phyloP scores from a whole-genome alignment of 148 eudicot species.

The Arctostaphylos glauca region DNA sequence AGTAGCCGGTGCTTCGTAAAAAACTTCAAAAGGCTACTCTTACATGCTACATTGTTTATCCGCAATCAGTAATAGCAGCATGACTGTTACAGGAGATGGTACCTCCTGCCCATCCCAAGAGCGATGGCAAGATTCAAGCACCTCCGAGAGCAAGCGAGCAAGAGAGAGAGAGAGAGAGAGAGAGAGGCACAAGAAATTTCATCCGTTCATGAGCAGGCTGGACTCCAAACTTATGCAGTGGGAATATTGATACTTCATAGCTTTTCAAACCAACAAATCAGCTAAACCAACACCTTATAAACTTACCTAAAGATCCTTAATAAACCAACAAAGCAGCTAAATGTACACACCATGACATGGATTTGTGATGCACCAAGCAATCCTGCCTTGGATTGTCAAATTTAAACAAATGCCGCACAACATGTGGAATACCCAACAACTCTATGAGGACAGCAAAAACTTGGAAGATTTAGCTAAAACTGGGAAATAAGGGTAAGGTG shows the following conservation, averaged over 20 bases:
- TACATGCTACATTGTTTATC: neutral
- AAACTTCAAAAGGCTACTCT: neutral
- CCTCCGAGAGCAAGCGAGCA: neutral
- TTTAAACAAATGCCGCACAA: neutral
- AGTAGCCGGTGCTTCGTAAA: neutral
- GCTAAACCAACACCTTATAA: neutral
- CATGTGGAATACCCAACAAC: neutral
- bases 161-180: slow-evolving; percentile 8
- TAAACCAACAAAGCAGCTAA: neutral
- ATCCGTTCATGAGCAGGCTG: neutral
- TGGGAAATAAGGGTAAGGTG: neutral
- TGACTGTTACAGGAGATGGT: neutral
- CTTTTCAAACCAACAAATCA: neutral
- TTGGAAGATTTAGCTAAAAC: neutral
- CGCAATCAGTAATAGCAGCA: neutral
- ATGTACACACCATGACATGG: neutral
- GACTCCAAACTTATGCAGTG: neutral
- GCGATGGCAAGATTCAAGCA: neutral
- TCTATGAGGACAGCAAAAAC: neutral
- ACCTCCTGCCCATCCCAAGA: neutral
- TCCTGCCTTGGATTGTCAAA: neutral
- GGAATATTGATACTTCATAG: neutral
- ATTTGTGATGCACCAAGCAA: neutral
- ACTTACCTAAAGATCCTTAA: neutral
- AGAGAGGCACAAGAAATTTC: neutral